Base-by-base conservation (phyloP, 441 rosid genomes). In the Aleurites moluccanus region DNA sequence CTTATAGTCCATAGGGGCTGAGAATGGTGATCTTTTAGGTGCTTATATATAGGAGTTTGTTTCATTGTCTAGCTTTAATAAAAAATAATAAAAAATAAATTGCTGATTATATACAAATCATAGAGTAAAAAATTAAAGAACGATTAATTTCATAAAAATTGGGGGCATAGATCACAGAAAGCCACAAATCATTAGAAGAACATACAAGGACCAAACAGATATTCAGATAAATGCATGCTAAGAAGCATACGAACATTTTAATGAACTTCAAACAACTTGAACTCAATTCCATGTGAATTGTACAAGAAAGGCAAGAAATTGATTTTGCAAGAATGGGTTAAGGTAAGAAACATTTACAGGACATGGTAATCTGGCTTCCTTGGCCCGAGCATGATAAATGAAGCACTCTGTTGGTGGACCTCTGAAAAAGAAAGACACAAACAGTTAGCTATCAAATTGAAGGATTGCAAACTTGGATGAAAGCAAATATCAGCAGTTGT, bases 331-430 rank as follows among this genome's bases (percentile, higher is more conserved):
- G 59, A 44, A 74, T 14, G 14, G 62, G 64, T 67, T 62, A 79
- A 16, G 53, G 65, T 57, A 52, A 53, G 60, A 55, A 77, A 84
- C 30, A 86, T 79, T 85, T 88, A 89, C 97, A 21, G 82, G 60
- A 80, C 78, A 81, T 53, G 91, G 83, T 76, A 96, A 78, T 83
- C 80, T 88, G 79, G 85, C 85, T 80, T 89, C 88, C n/a, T 83
- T 75, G 11, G 98, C 99, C 73, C 97, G 94, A 73, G 98, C 99
- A 83, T 87, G 98, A 83, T 89, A 86, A 75, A 96, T 79, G 76
- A 86, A 89, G 78, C 98, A 94, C 78, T 96, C 94, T 47, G 99
- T 96, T 52, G 98, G 97, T n/a, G 98, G 98, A 76, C 98, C 99
- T 83, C 96, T 96, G 91, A 65, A 84, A 89, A 21, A 78, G 42